Base-by-base conservation (phyloP, 768 basidiomycete species). In the Tricholoma flavovirens region DNA sequence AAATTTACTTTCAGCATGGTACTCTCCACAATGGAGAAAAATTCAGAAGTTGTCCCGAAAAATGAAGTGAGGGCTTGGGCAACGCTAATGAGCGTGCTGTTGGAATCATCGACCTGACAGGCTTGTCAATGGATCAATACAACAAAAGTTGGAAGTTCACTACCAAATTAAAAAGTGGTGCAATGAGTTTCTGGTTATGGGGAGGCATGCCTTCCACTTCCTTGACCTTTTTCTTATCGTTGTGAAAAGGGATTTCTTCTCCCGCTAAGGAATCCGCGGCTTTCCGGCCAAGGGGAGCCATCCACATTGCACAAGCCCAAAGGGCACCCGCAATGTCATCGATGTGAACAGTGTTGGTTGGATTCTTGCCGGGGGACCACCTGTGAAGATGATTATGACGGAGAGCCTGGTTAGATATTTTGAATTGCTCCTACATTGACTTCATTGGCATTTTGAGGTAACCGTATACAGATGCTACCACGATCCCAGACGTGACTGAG, bases 371-470 rank as follows among this genome's bases (percentile, higher is more conserved):
- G 5, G 89, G 89, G 8, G 86, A 81, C 87, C 89, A 90, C 67
- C 90, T 91, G 60, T 30, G 32, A 52, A 33, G 40, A 38, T 26
- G 4, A 35, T 19, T 65, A 33, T 56, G 51, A 53, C 57, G 21
- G 49, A 38, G 36, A 22, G 38, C 22, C 53, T 40, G 10, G 55
- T 35, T 12, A 55, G 26, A 54, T 12, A 49, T 42, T 49, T 22
- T 30, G 19, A 40, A 62, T 32, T 21, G 32, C 45, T 58, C 85
- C 61, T 63, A 92, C 89, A 93, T 76, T 9, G 84, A 87, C 67
- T 89, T 91, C 85, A 94, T 89, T 1, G 90, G 88, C 61, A 88
- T 85, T 66, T 90, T 83, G 69, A 90, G 75, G 66, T 88, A 83
- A 5, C 88, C 88, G 68, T 93, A 93, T 26, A 93, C 84, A 11